phyloP scores from a whole-genome alignment of 148 eudicot genomes.

The Rhododendron simsii region DNA sequence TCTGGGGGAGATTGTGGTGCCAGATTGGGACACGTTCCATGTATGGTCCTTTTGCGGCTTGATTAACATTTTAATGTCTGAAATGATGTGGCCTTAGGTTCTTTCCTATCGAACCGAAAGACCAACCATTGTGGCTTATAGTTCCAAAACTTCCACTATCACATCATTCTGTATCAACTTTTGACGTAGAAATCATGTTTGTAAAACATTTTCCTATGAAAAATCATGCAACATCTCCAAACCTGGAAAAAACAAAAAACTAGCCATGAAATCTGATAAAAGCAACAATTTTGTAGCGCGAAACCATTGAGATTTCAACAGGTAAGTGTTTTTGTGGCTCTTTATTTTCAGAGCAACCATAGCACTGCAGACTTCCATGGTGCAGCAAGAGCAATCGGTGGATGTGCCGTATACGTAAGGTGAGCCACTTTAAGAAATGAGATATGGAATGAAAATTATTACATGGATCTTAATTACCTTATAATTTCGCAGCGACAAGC shows the following conservation, averaged over 20 bases:
- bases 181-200: background rate
- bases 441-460: background rate
- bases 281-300: background rate
- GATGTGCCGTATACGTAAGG: background rate
- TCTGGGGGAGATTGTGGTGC: slow-evolving; percentile 5
- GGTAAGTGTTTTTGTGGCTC: background rate
- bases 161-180: background rate
- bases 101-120: background rate
- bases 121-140: background rate
- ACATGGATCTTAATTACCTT: background rate
- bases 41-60: background rate
- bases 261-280: background rate
- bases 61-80: background rate
- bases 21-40: slow-evolving; percentile 6
- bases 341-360: background rate
- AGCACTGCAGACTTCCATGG: slow-evolving; percentile 5
- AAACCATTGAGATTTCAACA: background rate
- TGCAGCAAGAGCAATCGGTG: slow-evolving; percentile 5
- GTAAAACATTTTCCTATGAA: background rate
- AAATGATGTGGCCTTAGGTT: background rate
- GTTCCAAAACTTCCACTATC: background rate
- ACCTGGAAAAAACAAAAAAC: background rate
- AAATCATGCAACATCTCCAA: background rate
- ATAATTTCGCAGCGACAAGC: background rate
- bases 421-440: background rate